Evolutionary conservation across 1,284 basidiomycete species (phyloP), one percentile per base, ranked within the genome.

Genomic region (Ganoderma sinense): DNA sequence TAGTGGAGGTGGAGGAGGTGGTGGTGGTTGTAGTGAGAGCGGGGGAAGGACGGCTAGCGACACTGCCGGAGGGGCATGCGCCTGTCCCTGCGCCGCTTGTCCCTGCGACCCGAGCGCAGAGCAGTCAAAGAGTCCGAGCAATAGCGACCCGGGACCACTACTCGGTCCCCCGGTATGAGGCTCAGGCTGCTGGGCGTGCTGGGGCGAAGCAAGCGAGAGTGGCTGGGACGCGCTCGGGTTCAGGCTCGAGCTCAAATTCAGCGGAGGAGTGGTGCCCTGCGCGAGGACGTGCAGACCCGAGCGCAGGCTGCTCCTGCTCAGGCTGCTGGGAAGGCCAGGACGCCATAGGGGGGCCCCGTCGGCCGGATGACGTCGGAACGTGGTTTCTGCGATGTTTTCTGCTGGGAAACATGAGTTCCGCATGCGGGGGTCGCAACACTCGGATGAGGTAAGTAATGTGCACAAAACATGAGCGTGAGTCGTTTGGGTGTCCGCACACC

Each of bases 371-470:
- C 58, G 68, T 43, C 58, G 61, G 31, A 68, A 71, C 69, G 72
- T 69, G 72, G 43, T 40, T 11, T 45, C 65, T 61, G 72, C 58
- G 66, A 71, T 63, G 72, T 53, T 61, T 66, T 69, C 68, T 71
- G 72, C 68, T 48, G 69, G 72, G 39, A 55, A 66, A 51, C 72
- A 69, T 69, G 72, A 69, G 69, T 71, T 31, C 29, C 40, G 60
- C 60, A 41, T 31, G 20, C 64, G 36, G 36, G 51, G 43, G 55
- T 59, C 45, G 66, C 36, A 20, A n/a, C 36, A 36, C 36, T 36
- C 36, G 36, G 41, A 69, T 73, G 72, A 69, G 72, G 72, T 73
- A 73, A 71, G 72, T 73, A 73, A 71, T 56, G 40, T 23, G 23
- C n/a, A 40, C 48, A 55, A 33, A 62, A 67, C 43, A 62, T 62